Base-by-base conservation (phyloP, 192 early-diverging fungal species). In the Jimgerdemannia lactiflua region DNA sequence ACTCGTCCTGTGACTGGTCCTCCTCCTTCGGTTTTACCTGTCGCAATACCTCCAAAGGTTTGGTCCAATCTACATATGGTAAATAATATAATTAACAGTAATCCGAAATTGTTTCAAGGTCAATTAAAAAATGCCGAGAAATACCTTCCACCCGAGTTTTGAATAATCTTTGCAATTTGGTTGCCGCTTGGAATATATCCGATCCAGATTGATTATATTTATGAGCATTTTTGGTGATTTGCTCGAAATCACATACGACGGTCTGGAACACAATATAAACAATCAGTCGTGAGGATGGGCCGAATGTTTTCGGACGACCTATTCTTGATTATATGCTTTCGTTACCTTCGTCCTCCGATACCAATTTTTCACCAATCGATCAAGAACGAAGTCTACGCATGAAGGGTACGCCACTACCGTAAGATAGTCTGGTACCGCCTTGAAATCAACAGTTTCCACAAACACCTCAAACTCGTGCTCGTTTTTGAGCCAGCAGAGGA, bases 331-430 rank as follows among this genome's bases (percentile, higher is more conserved):
- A 68, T 44, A 39, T 9, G 3, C 14, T 19, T 4, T 4, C 72
- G 43, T 75, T 83, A 87, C 88, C 64, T 88, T 86, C 40, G 75
- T 20, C 14, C 86, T 84, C 42, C 93, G 81, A 76, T 94, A 94
- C 75, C 86, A 93, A 19, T 82, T 77, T 71, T 79, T 89, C 3
- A 77, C 69, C 7, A 93, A 65, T 18, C 93, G 83, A 39, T 89
- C 83, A 18, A 78, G 74, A 10, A 94, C 83, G 8, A 89, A 81
- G 43, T 90, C 84, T 43, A 94, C 71, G 43, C 91, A 92, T 59
- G 93, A 91, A 0, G 93, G 93, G 39, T 94, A 94, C 0, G 93
- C 88, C 11, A 94, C 78, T 42, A 83, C 73, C 20, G 86, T 72
- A 44, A 90, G 78, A 79, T 94, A 94, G 42, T 89, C 84, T 0